Conservation (phyloP, 495 filamentous ascomycete species). For the Neurospora intermedia region DNA sequence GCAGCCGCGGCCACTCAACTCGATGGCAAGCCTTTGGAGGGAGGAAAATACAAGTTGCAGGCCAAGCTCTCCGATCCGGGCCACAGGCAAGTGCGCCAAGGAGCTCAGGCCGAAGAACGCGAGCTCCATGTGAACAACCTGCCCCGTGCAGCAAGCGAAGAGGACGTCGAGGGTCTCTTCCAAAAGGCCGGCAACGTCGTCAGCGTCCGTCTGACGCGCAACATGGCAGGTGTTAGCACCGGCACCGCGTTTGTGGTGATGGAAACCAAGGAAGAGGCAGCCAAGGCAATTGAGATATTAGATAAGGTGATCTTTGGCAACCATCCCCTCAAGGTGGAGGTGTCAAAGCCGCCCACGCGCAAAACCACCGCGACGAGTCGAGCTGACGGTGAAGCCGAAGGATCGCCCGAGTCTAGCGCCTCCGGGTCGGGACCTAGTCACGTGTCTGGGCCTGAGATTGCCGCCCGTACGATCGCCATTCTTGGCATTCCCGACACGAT, state of each 20-base stretch:
- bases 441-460: constrained; percentile 19
- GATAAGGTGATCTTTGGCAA: constrained; percentile 60
- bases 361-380: constrained; percentile 31
- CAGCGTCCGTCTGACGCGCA: constrained; percentile 50
- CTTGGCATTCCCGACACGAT: constrained; percentile 60
- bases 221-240: constrained; percentile 51
- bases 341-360: constrained; percentile 38
- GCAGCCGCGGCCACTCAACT: constrained; percentile 59
- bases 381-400: constrained; percentile 11
- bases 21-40: constrained; percentile 56
- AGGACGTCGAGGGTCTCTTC: constrained; percentile 61
- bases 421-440: not conserved
- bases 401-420: constrained; percentile 20
- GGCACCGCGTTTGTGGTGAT: constrained; percentile 75
- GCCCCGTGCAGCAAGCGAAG: constrained; percentile 51
- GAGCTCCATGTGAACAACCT: constrained; percentile 78
- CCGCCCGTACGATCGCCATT: constrained; percentile 49
- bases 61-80: constrained; percentile 77
- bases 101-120: constrained; percentile 73
- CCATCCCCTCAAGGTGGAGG: constrained; percentile 57
- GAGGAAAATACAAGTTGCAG: constrained; percentile 49
- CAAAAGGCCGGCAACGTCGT: constrained; percentile 64
- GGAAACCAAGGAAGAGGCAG: constrained; percentile 60
- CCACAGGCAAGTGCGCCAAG: constrained; percentile 64
- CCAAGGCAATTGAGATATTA: constrained; percentile 51